These are phyloP conservation scores for Gracilaria caudata DNA, from an alignment of 23 red algal species.

Conservation along the genomic window DNA sequence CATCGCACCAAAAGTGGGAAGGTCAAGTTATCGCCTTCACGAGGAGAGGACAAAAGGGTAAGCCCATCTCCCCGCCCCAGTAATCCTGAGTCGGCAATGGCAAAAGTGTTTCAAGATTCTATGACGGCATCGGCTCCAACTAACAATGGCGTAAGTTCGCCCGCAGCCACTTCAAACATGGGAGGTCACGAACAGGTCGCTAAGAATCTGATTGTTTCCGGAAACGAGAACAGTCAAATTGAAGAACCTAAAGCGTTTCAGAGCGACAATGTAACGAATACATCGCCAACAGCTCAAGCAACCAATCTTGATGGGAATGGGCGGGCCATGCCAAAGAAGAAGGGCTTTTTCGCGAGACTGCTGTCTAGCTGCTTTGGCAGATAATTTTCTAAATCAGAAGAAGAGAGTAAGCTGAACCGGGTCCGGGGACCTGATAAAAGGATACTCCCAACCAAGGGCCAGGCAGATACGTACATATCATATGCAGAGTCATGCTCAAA, in stretches of 20 bases:
- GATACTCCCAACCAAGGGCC: no score
- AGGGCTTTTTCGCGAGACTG: slow-evolving; percentile 21
- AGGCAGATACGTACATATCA: no score
- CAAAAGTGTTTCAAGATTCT: not conserved
- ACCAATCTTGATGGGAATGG: not conserved
- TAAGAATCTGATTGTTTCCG: not conserved
- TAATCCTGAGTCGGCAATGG: not conserved
- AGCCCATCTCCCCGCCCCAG: not conserved
- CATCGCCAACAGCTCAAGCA: not conserved
- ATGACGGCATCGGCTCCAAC: not conserved
- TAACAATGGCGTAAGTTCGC: not conserved
- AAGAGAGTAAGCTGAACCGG: not conserved
- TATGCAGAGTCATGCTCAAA: no score
- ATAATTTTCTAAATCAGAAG: not conserved
- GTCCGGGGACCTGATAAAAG: no score
- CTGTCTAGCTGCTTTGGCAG: slow-evolving; percentile 28
- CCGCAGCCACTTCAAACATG: not conserved
- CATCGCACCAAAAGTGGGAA: slow-evolving; percentile 1
- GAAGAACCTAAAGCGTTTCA: not conserved
- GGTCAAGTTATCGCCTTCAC: not conserved
- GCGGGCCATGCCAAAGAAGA: not conserved
- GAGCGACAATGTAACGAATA: not conserved
- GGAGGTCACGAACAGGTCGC: not conserved
- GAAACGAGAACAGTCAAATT: not conserved
- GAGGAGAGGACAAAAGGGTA: not conserved